Evolutionary conservation across 1,139 yeast genomes (phyloP).

Genomic region (Suhomyces yuchorum): DNA sequence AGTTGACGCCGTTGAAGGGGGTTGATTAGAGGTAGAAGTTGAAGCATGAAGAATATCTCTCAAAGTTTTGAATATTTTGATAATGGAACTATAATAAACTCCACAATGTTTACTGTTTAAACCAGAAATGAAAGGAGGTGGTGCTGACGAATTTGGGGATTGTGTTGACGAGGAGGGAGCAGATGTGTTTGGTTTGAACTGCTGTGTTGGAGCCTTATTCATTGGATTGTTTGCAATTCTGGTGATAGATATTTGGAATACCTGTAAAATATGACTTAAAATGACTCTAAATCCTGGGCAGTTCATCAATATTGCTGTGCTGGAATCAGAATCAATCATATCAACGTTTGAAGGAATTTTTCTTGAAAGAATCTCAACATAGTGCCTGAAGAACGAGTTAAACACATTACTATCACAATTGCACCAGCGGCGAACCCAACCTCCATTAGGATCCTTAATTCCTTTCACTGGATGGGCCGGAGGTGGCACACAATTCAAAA

Average conservation of each 20-base stretch:
- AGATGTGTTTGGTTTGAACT: conserved; percentile 5
- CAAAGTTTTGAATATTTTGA: conserved; percentile 46
- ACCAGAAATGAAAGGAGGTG: conserved; percentile 15
- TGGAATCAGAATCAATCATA: conserved; percentile 3
- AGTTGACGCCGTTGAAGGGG: conserved; percentile 1
- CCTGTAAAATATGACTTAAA: conserved; percentile 41
- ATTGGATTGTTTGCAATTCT: conserved; percentile 27
- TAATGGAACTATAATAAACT: conserved; percentile 38
- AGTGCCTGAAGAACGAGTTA: conserved; percentile 75
- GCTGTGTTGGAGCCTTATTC: conserved; percentile 8
- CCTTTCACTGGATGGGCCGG: conserved; percentile 59
- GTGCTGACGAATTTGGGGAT: conserved; percentile 22
- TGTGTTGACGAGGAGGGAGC: conserved; percentile 1
- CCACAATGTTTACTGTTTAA: conserved; percentile 29
- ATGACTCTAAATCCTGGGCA: conserved; percentile 44
- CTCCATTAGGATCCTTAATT: conserved; percentile 60
- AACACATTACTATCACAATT: conserved; percentile 65
- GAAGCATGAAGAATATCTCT: conserved; percentile 46
- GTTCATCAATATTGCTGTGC: conserved; percentile 9
- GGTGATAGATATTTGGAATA: conserved; percentile 37
- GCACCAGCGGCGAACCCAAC: conserved; percentile 64
- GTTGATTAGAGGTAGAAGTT: conserved; percentile 4
- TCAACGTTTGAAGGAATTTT: conserved; percentile 8
- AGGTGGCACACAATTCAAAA: conserved; percentile 45
- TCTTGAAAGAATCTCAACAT: conserved; percentile 41